These are phyloP conservation scores for Musa acuminata DNA, from an alignment of 176 grass and related monocot species.

Conservation along the genomic window DNA sequence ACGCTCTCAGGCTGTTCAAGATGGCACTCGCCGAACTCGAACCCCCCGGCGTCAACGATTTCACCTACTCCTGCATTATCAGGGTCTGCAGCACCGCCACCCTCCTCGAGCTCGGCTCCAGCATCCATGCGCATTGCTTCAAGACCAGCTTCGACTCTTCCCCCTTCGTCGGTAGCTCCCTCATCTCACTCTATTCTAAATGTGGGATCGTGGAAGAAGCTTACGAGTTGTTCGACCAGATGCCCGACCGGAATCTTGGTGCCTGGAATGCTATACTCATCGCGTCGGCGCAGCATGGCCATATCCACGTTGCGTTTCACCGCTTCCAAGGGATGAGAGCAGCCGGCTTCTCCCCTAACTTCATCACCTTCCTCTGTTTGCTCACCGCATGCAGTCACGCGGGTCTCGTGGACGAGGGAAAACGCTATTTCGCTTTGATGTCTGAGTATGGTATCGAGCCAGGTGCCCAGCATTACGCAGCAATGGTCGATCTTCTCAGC, in stretches of 20 bases:
- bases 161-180: conserved; percentile 72
- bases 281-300: conserved; percentile 75
- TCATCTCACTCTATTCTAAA: conserved; percentile 80
- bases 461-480: conserved; percentile 58
- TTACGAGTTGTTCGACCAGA: conserved; percentile 51
- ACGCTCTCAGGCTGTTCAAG: conserved; percentile 38
- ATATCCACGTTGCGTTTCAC: conserved; percentile 39
- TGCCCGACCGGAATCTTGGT: conserved; percentile 52
- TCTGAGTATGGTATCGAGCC: conserved; percentile 39
- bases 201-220: conserved; percentile 68
- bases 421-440: conserved; percentile 59
- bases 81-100: conserved; percentile 60
- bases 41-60: conserved; percentile 51
- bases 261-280: conserved; percentile 80
- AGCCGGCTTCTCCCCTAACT: conserved; percentile 52
- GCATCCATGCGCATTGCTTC: conserved; percentile 51
- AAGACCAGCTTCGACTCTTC: conserved; percentile 57
- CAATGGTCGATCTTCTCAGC: conserved; percentile 88
- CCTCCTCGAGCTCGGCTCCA: conserved; percentile 55
- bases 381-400: conserved; percentile 70
- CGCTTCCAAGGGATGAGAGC: conserved; percentile 58
- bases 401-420: conserved; percentile 67
- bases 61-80: conserved; percentile 60
- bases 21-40: conserved; percentile 41
- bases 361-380: conserved; percentile 81